These are phyloP conservation scores for Phaeosphaeriaceae sp. DNA, from an alignment of 2,329 filamentous ascomycete species.

Conservation along the genomic window DNA sequence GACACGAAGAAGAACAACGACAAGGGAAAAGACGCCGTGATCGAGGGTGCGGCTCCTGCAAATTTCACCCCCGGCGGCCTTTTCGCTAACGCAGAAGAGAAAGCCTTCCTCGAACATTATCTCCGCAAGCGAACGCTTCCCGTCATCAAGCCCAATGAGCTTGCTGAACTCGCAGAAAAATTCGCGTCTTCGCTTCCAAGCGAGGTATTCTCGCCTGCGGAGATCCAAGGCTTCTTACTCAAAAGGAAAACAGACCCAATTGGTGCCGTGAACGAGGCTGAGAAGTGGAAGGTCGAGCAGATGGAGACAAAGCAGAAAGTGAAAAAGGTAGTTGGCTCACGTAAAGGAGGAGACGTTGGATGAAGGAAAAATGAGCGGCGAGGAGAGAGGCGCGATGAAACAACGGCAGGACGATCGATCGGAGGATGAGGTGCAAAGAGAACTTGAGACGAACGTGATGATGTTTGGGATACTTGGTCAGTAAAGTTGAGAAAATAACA, in stretches of 20 bases:
- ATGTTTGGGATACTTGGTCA: not conserved
- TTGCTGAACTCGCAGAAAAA: slow-evolving; percentile 51
- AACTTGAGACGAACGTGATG: not conserved
- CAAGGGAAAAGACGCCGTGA: not conserved
- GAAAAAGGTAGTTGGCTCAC: slow-evolving; percentile 19
- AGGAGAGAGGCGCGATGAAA: too few relatives aligned
- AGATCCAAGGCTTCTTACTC: slow-evolving; percentile 62
- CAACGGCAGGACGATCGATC: not conserved
- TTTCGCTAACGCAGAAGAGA: not conserved
- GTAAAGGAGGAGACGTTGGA: too few relatives aligned
- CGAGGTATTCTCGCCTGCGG: slow-evolving; percentile 58
- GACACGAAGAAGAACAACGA: not conserved
- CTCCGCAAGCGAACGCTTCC: slow-evolving; percentile 13
- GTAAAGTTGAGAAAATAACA: too few relatives aligned
- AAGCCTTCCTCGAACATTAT: not conserved
- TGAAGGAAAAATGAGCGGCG: too few relatives aligned
- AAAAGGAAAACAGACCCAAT: slow-evolving; percentile 58
- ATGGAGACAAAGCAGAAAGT: slow-evolving; percentile 41
- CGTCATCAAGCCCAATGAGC: slow-evolving; percentile 16
- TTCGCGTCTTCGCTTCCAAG: slow-evolving; percentile 58
- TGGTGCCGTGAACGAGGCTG: slow-evolving; percentile 53
- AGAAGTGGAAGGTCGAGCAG: slow-evolving; percentile 51
- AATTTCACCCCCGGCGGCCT: not conserved
- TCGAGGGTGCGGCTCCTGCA: not conserved
- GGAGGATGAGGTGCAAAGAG: not conserved